Conservation (phyloP, 2,329 filamentous ascomycete genomes). For the Coccinonectria pachysandricola region DNA sequence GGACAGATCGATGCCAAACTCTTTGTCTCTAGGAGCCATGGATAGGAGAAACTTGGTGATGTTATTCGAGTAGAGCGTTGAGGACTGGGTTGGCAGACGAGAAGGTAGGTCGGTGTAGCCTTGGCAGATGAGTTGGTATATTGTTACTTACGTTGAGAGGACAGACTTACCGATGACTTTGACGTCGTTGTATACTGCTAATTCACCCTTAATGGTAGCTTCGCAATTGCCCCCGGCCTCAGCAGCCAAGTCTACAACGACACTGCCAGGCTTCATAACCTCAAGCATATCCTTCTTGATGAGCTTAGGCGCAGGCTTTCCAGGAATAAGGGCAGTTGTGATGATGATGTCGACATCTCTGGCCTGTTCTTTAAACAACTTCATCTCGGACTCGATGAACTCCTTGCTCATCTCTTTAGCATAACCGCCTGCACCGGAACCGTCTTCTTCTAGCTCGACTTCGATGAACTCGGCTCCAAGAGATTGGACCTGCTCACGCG, state of each 20-base stretch:
- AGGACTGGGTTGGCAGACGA: slow-evolving; percentile 76
- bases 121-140: slow-evolving; percentile 22
- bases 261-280: slow-evolving; percentile 82
- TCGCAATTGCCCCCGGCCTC: slow-evolving; percentile 86
- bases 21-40: slow-evolving; percentile 65
- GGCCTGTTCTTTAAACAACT: slow-evolving; percentile 78
- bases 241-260: slow-evolving; percentile 79
- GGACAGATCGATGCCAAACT: slow-evolving; percentile 68
- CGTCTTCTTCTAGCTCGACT: slow-evolving; percentile 76
- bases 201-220: slow-evolving; percentile 62
- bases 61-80: slow-evolving; percentile 87
- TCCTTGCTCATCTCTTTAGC: slow-evolving; percentile 92
- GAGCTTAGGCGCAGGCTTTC: slow-evolving; percentile 69
- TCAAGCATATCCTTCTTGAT: slow-evolving; percentile 72
- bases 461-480: slow-evolving; percentile 85
- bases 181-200: slow-evolving; percentile 63
- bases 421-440: slow-evolving; percentile 75
- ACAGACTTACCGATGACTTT: slow-evolving; percentile 63
- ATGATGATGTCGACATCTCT: slow-evolving; percentile 86
- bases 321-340: slow-evolving; percentile 85
- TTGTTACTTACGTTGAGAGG: background rate
- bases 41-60: slow-evolving; percentile 82
- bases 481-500: slow-evolving; percentile 81
- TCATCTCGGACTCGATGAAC: slow-evolving; percentile 89
- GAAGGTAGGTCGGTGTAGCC: slow-evolving; percentile 83